phyloP scores from a whole-genome alignment of 352 stramenopile genomes.

The Bremia lactucae region DNA sequence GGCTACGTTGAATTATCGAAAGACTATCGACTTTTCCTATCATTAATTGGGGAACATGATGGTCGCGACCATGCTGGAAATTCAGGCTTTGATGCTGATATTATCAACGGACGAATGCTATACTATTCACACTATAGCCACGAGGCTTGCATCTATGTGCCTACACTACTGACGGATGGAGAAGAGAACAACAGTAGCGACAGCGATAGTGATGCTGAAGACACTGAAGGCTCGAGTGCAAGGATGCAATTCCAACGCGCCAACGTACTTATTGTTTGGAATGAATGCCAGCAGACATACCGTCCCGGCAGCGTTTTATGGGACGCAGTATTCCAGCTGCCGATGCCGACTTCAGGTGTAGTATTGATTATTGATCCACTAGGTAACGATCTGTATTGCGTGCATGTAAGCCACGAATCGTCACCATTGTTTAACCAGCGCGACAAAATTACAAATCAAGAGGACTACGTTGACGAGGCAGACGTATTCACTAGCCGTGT shows the following conservation, averaged over 20 bases:
- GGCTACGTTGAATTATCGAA: slow-evolving; percentile 32
- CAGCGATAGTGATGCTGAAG: slow-evolving; percentile 24
- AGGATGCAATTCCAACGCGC: slow-evolving; percentile 42
- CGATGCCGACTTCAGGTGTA: slow-evolving; percentile 64
- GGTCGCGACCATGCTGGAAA: slow-evolving; percentile 31
- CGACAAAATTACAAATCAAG: slow-evolving; percentile 59
- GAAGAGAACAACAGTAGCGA: slow-evolving; percentile 21
- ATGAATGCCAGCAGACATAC: slow-evolving; percentile 81
- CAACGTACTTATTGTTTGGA: slow-evolving; percentile 82
- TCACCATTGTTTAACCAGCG: slow-evolving; percentile 69
- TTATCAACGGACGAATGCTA: slow-evolving; percentile 37
- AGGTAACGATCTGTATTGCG: slow-evolving; percentile 76
- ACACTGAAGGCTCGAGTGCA: slow-evolving; percentile 18
- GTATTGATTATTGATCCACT: slow-evolving; percentile 77
- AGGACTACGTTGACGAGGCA: slow-evolving; percentile 70
- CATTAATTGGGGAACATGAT: slow-evolving; percentile 48
- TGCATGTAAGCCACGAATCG: slow-evolving; percentile 70
- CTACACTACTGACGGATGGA: slow-evolving; percentile 46
- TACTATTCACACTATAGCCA: slow-evolving; percentile 73
- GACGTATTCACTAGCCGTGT: slow-evolving; percentile 77
- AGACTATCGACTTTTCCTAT: slow-evolving; percentile 70
- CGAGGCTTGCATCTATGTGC: slow-evolving; percentile 76
- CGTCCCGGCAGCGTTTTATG: slow-evolving; percentile 64
- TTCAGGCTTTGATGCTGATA: slow-evolving; percentile 31
- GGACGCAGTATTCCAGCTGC: slow-evolving; percentile 65